phyloP scores from a whole-genome alignment of 768 basidiomycete genomes.

The Lentinula edodes region DNA sequence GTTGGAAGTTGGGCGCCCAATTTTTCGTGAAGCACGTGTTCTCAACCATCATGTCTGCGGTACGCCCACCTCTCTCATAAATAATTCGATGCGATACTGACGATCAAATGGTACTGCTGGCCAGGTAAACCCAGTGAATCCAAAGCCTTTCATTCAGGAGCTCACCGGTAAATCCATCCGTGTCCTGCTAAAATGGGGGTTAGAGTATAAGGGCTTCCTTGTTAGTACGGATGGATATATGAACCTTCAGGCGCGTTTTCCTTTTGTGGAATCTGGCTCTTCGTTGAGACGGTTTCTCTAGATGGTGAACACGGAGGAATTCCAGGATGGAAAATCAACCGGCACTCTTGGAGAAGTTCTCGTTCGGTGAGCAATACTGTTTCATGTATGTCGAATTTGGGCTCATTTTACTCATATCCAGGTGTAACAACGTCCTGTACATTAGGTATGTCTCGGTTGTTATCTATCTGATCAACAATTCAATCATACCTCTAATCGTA shows the following conservation, averaged over 20 bases:
- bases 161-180: conserved; percentile 95
- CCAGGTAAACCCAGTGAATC: conserved; percentile 90
- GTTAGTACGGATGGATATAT: conserved; percentile 99
- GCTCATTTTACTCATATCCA: conserved; percentile 23
- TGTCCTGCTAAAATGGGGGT: conserved; percentile 96
- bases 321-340: conserved; percentile 91
- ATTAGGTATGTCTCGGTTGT: conserved; percentile 64
- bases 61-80: conserved; percentile 28
- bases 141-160: conserved; percentile 98
- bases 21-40: conserved; percentile 28
- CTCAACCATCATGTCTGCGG: conserved; percentile 60
- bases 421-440: conserved; percentile 95
- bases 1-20: not conserved
- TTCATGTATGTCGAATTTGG: not conserved
- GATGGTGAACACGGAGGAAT: conserved; percentile 99
- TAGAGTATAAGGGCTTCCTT: conserved; percentile 98
- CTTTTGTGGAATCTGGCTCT: not conserved
- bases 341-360: conserved; percentile 98
- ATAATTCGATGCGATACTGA: not conserved
- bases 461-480: not conserved
- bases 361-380: conserved; percentile 64
- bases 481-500: conserved; percentile 33
- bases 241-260: conserved; percentile 83
- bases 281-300: conserved; percentile 24
- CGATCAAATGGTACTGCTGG: conserved; percentile 11